Base-by-base conservation (phyloP, 129 eudicot species). In the Erigeron canadensis region DNA sequence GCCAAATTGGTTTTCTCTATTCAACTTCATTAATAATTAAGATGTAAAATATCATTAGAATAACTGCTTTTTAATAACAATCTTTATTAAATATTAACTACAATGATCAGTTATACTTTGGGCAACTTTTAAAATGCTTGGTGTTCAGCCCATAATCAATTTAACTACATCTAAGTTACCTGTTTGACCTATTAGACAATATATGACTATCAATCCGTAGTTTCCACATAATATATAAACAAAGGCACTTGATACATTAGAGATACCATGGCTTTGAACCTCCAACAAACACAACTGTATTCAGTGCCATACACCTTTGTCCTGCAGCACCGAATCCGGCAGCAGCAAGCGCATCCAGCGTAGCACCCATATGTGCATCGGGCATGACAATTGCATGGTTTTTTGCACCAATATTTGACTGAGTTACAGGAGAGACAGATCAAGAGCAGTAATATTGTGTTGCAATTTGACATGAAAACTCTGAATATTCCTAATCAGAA, bases 241-340 rank as follows among this genome's bases (percentile, higher is more conserved):
- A 6, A 69, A 53, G 51, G 23, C 19, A 44, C 8, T 62, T 55
- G 40, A 65, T 12, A 73, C 12, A 15, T 9, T 59, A 59, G 18
- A 18, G 38, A 72, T 91, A 91, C 97, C 97, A 91, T 59, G 79
- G 10, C 80, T 83, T 88, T 74, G 92, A 82, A 83, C 87, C 85
- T 51, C 97, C 97, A 74, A 88, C 97, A 84, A 91, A 91, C 63
- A 91, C 87, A 53, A 88, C 91, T 1, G 87, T 84, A 85, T 90
- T 88, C 65, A 91, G 75, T 42, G 96, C 84, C 75, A 86, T 77
- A 81, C 98, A 92, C 65, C 91, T 85, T 82, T 92, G 96, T 68
- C 96, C 98, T n/a, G 98, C 95, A 34, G 90, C 91, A 69, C 98
- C 96, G 71, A 89, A 92, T 61, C 98, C 96, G 65, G 95, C 86